Base-by-base conservation (phyloP, 2,329 filamentous ascomycete genomes). In the Coleophoma cylindrospora region DNA sequence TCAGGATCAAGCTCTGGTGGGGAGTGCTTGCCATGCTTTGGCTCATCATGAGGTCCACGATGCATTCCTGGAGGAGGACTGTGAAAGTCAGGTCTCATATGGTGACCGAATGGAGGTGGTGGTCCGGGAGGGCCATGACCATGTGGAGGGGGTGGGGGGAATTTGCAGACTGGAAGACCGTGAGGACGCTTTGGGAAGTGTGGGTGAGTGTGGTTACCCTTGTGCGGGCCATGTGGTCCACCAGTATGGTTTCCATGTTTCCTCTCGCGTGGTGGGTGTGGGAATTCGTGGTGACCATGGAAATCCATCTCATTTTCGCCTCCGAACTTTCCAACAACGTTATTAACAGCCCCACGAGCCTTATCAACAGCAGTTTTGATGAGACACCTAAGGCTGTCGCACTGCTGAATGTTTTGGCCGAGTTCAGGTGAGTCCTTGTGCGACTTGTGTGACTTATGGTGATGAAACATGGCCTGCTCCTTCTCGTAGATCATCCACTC, bases 301-400 rank as follows among this genome's bases (percentile, higher is more conserved):
- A 48, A 51, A 52, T 47, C 52, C 34, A 51, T 48, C 44, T 43
- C 57, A n/a, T 51, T 15, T 48, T 57, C 48, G 14, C 55, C 50
- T 21, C 38, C 47, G 17, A 62, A 53, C 47, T 61, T 64, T 3
- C 57, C 59, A 48, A 69, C 71, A 3, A 71, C 41, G 11, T 60
- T 59, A 41, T 59, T 58, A 41, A 65, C 67, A 36, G 64, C 61
- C 40, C 69, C 64, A 54, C 67, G 68, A 47, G 74, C 63, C 44
- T 68, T 68, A 45, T 66, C 56, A 40, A 68, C 64, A 43, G 75
- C 59, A n/a, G 66, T 61, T 38, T 64, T 62, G 43, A 74, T 61
- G 40, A 75, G 59, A 53, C 75, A 77, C 54, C 68, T 71, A 40
- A 76, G 48, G 51, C 64, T 70, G 45, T 68, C 66, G 49, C 73